phyloP scores from a whole-genome alignment of 225 moss, liverwort and hornwort genomes.

The Physcomitrellopsis africana region DNA sequence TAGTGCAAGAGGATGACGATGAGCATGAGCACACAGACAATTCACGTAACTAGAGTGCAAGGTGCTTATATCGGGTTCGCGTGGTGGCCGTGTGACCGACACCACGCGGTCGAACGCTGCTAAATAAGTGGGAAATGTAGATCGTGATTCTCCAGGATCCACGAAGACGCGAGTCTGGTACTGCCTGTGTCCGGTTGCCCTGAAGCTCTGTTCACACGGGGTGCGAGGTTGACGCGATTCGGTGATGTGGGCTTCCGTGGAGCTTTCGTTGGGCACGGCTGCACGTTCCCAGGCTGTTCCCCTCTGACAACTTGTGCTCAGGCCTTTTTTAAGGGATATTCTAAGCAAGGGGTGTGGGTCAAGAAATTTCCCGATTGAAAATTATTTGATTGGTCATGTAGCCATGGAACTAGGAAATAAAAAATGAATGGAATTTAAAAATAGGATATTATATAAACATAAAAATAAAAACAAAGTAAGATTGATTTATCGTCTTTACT shows the following conservation, averaged over 20 bases:
- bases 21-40: not conserved
- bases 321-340: no score
- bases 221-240: slow-evolving; percentile 1
- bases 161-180: not conserved
- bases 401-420: no score
- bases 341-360: no score
- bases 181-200: not conserved
- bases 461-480: no score
- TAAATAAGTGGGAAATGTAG: not conserved
- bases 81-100: not conserved
- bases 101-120: not conserved
- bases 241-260: not conserved
- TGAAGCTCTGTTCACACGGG: not conserved
- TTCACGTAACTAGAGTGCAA: fast-evolving
- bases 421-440: no score
- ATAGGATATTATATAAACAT: no score
- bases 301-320: not conserved
- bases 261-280: not conserved
- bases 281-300: not conserved
- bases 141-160: fast-evolving
- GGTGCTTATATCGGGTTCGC: not conserved
- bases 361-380: no score
- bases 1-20: not conserved
- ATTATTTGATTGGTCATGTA: no score
- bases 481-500: no score